Percentiles rank a stretch among this genome's conserved stretches.
Evolutionary conservation across 305 asterid species (phyloP).

Genomic region (Solanum aculeatissimum): DNA sequence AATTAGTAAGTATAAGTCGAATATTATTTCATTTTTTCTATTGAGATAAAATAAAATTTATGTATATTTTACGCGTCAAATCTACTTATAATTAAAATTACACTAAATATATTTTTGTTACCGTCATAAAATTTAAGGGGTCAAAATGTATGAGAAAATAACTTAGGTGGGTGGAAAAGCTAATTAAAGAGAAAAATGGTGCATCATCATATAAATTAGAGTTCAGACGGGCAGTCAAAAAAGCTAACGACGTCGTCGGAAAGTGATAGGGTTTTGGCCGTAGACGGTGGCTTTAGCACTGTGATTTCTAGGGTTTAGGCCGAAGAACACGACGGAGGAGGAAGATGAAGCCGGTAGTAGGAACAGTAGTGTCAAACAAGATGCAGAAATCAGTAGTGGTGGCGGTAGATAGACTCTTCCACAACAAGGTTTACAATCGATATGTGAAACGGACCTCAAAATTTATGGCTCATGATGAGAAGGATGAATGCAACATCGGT

Average conservation of each 20-base stretch:
- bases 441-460: slow-evolving; percentile 82
- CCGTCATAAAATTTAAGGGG: background rate
- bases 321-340: background rate
- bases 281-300: background rate
- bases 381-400: slow-evolving; percentile 94
- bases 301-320: slow-evolving; percentile 3
- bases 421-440: slow-evolving; percentile 68
- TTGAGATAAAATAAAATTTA: background rate
- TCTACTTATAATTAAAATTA: background rate
- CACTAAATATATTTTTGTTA: background rate
- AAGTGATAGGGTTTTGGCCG: background rate
- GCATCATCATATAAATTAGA: background rate
- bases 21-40: background rate
- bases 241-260: background rate
- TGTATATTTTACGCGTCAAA: background rate
- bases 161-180: background rate
- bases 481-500: slow-evolving; percentile 42
- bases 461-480: slow-evolving; percentile 81
- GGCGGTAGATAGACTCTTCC: slow-evolving; percentile 83
- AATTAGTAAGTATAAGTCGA: background rate
- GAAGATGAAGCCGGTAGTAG: slow-evolving; percentile 48
- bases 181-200: background rate
- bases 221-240: background rate
- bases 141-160: background rate
- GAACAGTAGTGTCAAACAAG: slow-evolving; percentile 47